Evolutionary conservation across 345 rosid genomes (phyloP), one percentile per base, ranked within the genome.

Genomic region (Aquilaria yunnanensis): DNA sequence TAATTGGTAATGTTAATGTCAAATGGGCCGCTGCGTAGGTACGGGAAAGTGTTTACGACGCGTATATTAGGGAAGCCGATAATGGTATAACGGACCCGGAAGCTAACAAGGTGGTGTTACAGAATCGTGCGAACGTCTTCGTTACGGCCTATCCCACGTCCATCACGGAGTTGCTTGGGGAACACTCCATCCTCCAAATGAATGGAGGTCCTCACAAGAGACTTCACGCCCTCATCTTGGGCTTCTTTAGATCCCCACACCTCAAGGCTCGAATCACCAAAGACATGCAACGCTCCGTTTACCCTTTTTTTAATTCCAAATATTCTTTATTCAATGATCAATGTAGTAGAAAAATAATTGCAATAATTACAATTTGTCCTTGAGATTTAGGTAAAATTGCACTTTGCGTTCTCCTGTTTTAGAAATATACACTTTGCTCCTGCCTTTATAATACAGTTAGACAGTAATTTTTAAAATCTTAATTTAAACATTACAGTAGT

Each of bases 71-170:
- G 98, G 67, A 90, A 94, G 14, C 97, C 96, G 50, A 86, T 90
- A 12, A 88, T 93, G 59, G 81, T 93, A 60, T 93, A 30, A 93
- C 97, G 2, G 98, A 93, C 75, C 77, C 96, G 32, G 94, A 85
- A 32, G 94, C 88, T 72, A 93, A 93, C 88, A 93, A 88, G 75
- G 89, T 80, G 33, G 83, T 93, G 51, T 76, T 93, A 57, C 96
- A 84, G 70, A 86, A 93, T 83, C 96, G 87, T 67, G 88, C 94
- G 52, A 84, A 74, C 76, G 33, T 45, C 46, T 93, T 93, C 51
- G 57, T 93, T 51, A 97, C 98, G 53, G 96, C 96, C 32, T 93
- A 93, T 57, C 98, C 98, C 30, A 90, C 90, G 78, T 83, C 97
- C 12, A 75, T 90, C 62, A 67, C 75, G 3, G 85, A 83, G 60